A percentile compares a stretch with the other conserved stretches of the same genome.
Evolutionary conservation across 805 yeast species (phyloP).

Genomic region (Yarrowia sp.): DNA sequence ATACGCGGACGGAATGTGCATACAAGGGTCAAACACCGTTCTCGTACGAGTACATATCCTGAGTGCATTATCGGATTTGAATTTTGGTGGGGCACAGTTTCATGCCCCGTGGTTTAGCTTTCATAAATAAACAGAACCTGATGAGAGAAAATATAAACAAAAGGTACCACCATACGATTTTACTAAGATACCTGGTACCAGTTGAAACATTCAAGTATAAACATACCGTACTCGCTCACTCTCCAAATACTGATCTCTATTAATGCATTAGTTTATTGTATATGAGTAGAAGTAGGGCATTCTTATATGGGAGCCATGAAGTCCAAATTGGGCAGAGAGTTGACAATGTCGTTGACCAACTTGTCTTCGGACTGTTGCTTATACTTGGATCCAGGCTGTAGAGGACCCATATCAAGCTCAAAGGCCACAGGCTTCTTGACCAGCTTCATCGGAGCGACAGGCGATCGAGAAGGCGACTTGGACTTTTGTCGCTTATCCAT

Average conservation of each 20-base stretch:
- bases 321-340: neutral
- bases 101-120: neutral
- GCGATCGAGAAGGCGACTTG: neutral
- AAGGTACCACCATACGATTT: no score
- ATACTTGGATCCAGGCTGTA: neutral
- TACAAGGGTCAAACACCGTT: no score
- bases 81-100: conserved; percentile 7
- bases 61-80: conserved; percentile 14
- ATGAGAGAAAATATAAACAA: neutral
- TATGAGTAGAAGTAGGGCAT: neutral
- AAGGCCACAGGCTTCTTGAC: neutral
- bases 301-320: neutral
- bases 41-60: neutral
- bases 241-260: no score
- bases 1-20: no score
- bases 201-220: no score
- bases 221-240: no score
- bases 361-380: conserved; percentile 15
- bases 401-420: conserved; percentile 16
- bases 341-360: conserved; percentile 5
- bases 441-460: neutral
- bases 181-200: no score
- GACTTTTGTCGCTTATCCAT: neutral
- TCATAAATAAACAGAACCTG: neutral
- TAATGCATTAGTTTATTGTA: neutral